Evolutionary conservation across 2,329 filamentous ascomycete species (phyloP).

Genomic region (Lachnellula subtilissima): DNA sequence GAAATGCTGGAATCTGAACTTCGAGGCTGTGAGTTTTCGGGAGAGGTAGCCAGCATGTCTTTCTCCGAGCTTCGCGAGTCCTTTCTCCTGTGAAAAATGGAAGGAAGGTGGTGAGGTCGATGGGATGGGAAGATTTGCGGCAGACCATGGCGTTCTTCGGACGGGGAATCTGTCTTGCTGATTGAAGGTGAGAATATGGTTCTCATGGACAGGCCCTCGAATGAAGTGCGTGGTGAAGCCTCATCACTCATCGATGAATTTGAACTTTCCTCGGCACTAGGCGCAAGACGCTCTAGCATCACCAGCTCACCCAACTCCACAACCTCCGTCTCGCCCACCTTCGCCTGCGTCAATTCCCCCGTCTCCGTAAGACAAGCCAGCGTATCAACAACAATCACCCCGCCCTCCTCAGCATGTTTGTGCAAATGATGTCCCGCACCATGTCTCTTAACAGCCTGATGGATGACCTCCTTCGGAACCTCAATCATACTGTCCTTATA

Average conservation of each 20-base stretch:
- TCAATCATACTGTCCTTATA: constrained; percentile 74
- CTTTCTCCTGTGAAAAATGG: neutral
- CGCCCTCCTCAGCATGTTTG: constrained; percentile 59
- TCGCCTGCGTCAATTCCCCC: constrained; percentile 79
- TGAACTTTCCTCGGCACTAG: neutral
- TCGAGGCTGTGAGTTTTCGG: neutral
- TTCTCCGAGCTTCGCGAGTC: neutral
- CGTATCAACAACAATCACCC: constrained; percentile 68
- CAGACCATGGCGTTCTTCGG: constrained; percentile 1
- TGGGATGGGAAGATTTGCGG: neutral
- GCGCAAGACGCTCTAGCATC: constrained; percentile 44
- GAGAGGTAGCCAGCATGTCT: neutral
- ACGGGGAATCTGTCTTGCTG: neutral
- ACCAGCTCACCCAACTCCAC: constrained; percentile 83
- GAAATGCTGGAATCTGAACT: neutral
- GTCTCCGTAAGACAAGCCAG: constrained; percentile 77
- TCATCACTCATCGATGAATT: neutral
- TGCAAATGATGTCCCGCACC: constrained; percentile 57
- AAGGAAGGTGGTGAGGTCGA: neutral
- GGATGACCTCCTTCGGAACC: constrained; percentile 70
- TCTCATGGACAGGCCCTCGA: neutral
- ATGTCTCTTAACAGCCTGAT: constrained; percentile 54
- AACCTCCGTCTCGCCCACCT: constrained; percentile 66
- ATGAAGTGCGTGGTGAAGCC: neutral
- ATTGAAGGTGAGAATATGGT: neutral